Percentiles rank a stretch among this genome's conserved stretches.
Evolutionary conservation across 116 monocot species (phyloP).

Genomic region (Zostera marina): DNA sequence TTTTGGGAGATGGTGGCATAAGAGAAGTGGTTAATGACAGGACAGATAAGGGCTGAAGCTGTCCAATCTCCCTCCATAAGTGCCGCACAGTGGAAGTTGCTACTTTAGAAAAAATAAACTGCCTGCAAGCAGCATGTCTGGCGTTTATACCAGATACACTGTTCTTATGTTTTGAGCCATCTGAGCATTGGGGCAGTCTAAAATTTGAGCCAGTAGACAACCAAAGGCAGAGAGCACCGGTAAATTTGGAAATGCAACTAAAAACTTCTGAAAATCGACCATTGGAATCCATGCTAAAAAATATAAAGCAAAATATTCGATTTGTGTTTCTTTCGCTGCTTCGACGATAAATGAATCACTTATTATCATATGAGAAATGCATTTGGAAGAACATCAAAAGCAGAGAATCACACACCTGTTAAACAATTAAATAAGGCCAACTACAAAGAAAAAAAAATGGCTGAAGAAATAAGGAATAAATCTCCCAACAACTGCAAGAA

Average conservation of each 20-base stretch:
- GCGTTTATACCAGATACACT: constrained; percentile 16
- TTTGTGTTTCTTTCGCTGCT: neutral
- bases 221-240: constrained; percentile 56
- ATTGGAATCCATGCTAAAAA: constrained; percentile 27
- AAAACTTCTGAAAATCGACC: constrained; percentile 30
- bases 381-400: neutral
- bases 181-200: constrained; percentile 11
- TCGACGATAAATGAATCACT: neutral
- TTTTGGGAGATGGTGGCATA: constrained; percentile 56
- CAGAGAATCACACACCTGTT: neutral
- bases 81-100: constrained; percentile 28
- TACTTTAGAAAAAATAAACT: constrained; percentile 30
- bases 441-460: neutral
- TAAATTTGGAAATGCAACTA: constrained; percentile 40
- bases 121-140: constrained; percentile 19
- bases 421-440: neutral
- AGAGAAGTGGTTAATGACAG: constrained; percentile 53
- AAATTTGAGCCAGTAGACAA: constrained; percentile 37
- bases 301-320: constrained; percentile 14
- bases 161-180: constrained; percentile 5
- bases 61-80: constrained; percentile 40
- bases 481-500: neutral
- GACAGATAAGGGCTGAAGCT: constrained; percentile 24
- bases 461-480: neutral
- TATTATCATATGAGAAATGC: neutral